A percentile compares a stretch with the other conserved stretches of the same genome.
These are phyloP conservation scores for Sugiyamaella novakii DNA, from an alignment of 1,139 yeast genomes.

Conservation along the genomic window DNA sequence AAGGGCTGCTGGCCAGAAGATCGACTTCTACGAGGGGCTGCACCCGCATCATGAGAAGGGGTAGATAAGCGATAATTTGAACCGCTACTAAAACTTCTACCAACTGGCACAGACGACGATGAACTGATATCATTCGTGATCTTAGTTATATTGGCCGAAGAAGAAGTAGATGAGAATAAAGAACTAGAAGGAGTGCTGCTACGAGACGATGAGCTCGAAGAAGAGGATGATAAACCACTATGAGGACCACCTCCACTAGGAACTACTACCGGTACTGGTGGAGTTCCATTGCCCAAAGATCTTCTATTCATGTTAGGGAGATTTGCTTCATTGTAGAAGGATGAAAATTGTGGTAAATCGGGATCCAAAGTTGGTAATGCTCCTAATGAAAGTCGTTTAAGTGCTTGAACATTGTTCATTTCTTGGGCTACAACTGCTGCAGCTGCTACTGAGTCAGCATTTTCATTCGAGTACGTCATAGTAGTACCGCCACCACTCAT, in stretches of 20 bases:
- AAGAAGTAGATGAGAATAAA: conserved; percentile 6
- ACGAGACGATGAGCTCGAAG: conserved; percentile 20
- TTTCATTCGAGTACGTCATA: conserved; percentile 19
- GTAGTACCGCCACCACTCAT: conserved; percentile 8
- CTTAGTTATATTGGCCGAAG: conserved; percentile 4
- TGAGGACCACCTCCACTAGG: conserved; percentile 11
- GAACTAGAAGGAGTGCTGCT: conserved; percentile 17
- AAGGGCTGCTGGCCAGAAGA: conserved; percentile 15
- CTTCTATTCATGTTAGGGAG: conserved; percentile 20
- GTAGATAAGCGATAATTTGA: conserved; percentile 5
- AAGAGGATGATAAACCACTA: conserved; percentile 15
- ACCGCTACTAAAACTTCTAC: conserved; percentile 12
- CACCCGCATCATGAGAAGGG: conserved; percentile 7
- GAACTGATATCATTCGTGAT: neutral
- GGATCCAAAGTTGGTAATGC: conserved; percentile 49
- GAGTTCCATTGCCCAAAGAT: conserved; percentile 16
- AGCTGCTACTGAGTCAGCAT: conserved; percentile 33
- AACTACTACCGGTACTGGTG: conserved; percentile 15
- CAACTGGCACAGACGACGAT: conserved; percentile 6
- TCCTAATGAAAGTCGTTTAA: conserved; percentile 52
- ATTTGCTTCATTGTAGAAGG: conserved; percentile 20
- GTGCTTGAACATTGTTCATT: conserved; percentile 49
- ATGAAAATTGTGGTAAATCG: conserved; percentile 44
- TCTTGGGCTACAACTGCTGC: conserved; percentile 53
- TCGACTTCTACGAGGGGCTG: conserved; percentile 9